A percentile compares a stretch with the other conserved stretches of the same genome.
These are phyloP conservation scores for Xylariaceae sp. DNA, from an alignment of 2,329 filamentous ascomycete genomes.

Conservation along the genomic window DNA sequence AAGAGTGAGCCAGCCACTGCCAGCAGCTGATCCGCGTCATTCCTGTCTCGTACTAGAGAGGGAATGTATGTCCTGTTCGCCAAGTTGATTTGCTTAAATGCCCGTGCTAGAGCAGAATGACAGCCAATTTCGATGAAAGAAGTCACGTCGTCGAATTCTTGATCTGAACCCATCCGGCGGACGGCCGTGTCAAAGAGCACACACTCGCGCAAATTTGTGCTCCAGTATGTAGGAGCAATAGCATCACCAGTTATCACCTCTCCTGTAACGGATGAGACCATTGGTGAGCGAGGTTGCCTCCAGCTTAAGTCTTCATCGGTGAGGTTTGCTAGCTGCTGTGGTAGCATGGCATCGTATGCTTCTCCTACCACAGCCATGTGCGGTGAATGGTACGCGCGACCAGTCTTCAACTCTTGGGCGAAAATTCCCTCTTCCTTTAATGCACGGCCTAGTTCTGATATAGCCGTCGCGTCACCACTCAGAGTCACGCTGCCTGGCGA, in stretches of 20 bases:
- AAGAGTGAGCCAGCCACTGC: slow-evolving; percentile 30
- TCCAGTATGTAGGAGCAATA: slow-evolving; percentile 35
- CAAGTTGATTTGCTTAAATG: slow-evolving; percentile 42
- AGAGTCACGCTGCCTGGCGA: slow-evolving; percentile 52
- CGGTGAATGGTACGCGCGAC: slow-evolving; percentile 48
- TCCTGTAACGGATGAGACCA: slow-evolving; percentile 38
- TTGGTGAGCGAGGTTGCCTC: slow-evolving; percentile 18
- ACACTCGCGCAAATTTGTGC: slow-evolving; percentile 33
- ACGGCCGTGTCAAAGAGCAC: slow-evolving; percentile 45
- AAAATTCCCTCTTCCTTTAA: slow-evolving; percentile 54
- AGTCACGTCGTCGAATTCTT: slow-evolving; percentile 33
- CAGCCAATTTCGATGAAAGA: slow-evolving; percentile 35
- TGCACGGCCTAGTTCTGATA: slow-evolving; percentile 48
- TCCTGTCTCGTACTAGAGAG: slow-evolving; percentile 26
- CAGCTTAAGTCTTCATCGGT: slow-evolving; percentile 26
- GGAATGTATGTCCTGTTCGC: slow-evolving; percentile 29
- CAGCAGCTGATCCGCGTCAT: slow-evolving; percentile 28
- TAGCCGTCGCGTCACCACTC: slow-evolving; percentile 53
- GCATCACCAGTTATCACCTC: slow-evolving; percentile 11
- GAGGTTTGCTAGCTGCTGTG: slow-evolving; percentile 17
- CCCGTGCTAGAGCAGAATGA: slow-evolving; percentile 39
- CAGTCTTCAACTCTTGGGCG: slow-evolving; percentile 53
- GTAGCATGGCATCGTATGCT: slow-evolving; percentile 26
- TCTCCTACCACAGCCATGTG: slow-evolving; percentile 52
- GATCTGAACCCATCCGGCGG: slow-evolving; percentile 45